Evolutionary conservation across 1,284 basidiomycete genomes (phyloP).

Genomic region (Apiotrichum montevideense): DNA sequence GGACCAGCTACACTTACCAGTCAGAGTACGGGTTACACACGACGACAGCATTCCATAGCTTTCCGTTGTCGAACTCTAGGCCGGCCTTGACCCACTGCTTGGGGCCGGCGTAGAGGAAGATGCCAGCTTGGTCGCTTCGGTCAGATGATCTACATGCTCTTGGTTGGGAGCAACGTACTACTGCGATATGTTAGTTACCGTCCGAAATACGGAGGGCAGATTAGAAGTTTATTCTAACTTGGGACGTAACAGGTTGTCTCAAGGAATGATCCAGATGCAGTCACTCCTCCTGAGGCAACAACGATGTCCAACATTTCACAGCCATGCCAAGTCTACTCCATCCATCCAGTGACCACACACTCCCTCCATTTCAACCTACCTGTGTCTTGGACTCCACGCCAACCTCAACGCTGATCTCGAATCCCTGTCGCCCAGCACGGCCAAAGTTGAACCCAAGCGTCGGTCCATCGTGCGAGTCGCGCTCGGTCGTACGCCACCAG

Average conservation of each 20-base stretch:
- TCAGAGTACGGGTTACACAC: slow-evolving; percentile 30
- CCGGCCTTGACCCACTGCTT: slow-evolving; percentile 32
- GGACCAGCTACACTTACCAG: slow-evolving; percentile 20
- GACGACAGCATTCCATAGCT: slow-evolving; percentile 26
- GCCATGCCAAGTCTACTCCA: too few relatives aligned
- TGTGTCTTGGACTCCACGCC: slow-evolving; percentile 13
- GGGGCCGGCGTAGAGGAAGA: slow-evolving; percentile 24
- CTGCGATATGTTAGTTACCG: neutral
- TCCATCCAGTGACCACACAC: too few relatives aligned
- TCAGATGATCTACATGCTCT: neutral
- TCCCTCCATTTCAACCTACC: neutral
- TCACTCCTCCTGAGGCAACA: too few relatives aligned
- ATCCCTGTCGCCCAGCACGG: slow-evolving; percentile 1
- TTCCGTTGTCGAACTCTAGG: slow-evolving; percentile 26
- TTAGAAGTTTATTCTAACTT: too few relatives aligned
- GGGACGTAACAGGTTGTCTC: too few relatives aligned
- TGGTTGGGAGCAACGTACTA: slow-evolving; percentile 2
- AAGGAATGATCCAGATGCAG: too few relatives aligned
- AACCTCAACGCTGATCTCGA: slow-evolving; percentile 26
- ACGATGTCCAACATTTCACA: too few relatives aligned
- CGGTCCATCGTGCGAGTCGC: slow-evolving; percentile 18
- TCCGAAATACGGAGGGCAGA: too few relatives aligned
- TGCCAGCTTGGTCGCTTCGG: slow-evolving; percentile 26
- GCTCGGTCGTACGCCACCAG: slow-evolving; percentile 31
- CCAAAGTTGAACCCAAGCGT: slow-evolving; percentile 13